These are phyloP conservation scores for Suhomyces tanzawaensis DNA, from an alignment of 805 yeast species.

Conservation along the genomic window DNA sequence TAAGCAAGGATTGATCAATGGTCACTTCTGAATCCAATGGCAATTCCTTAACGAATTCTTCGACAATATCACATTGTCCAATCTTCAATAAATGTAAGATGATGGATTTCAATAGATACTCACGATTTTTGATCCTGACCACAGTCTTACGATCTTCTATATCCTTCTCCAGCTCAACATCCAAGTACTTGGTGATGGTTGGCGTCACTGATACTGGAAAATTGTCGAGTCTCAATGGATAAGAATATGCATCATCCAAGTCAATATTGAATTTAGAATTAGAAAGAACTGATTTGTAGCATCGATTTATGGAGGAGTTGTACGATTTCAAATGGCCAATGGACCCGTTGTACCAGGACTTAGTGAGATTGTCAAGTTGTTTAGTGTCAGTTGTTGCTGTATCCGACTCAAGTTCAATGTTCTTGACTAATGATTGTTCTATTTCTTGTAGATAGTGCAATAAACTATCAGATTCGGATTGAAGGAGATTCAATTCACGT, in stretches of 20 bases:
- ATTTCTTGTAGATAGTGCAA: slow-evolving; percentile 22
- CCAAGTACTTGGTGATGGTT: not conserved
- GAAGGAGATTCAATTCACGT: slow-evolving; percentile 16
- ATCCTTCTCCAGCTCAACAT: not conserved
- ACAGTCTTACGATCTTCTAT: slow-evolving; percentile 5
- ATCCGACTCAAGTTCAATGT: slow-evolving; percentile 10
- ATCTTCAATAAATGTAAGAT: slow-evolving; percentile 38
- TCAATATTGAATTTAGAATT: slow-evolving; percentile 28
- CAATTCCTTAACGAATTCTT: slow-evolving; percentile 25
- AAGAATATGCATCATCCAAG: slow-evolving; percentile 42
- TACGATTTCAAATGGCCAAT: slow-evolving; percentile 33
- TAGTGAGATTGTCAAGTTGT: slow-evolving; percentile 13
- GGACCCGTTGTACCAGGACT: slow-evolving; percentile 35
- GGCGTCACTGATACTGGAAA: slow-evolving; percentile 16
- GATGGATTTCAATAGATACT: slow-evolving; percentile 35
- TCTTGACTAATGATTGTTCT: slow-evolving; percentile 21
- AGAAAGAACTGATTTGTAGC: slow-evolving; percentile 31
- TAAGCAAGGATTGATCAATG: slow-evolving; percentile 24
- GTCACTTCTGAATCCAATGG: slow-evolving; percentile 13
- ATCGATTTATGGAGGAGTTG: slow-evolving; percentile 33
- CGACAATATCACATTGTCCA: slow-evolving; percentile 38
- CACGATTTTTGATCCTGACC: slow-evolving; percentile 24
- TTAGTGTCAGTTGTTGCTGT: not conserved
- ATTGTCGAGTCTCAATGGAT: slow-evolving; percentile 31
- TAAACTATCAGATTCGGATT: slow-evolving; percentile 22